Conservation (phyloP, 805 yeast genomes). For the Candida saitoana region DNA sequence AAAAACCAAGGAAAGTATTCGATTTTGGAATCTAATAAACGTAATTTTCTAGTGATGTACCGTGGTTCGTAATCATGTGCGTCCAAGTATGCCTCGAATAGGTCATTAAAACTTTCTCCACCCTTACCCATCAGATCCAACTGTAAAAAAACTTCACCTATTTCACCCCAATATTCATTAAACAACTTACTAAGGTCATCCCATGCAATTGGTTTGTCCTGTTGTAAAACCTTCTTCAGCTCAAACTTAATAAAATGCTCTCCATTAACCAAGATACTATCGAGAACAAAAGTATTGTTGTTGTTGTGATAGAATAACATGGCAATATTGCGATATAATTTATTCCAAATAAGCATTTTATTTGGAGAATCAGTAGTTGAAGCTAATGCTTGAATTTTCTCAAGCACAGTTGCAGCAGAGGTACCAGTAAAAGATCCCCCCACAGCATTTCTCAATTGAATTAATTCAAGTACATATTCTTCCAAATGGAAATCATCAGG, state of each 20-base stretch:
- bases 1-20: too few species aligned
- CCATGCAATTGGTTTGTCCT: constrained; percentile 11
- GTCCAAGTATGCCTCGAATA: constrained; percentile 8
- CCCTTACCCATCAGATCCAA: constrained; percentile 4
- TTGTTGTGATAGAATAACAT: constrained; percentile 32
- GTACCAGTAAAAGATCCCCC: constrained; percentile 15
- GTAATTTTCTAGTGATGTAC: background rate
- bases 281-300: constrained; percentile 30
- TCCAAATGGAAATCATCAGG: constrained; percentile 33
- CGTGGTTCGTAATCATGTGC: too few species aligned
- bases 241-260: constrained; percentile 26
- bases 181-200: constrained; percentile 11
- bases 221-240: constrained; percentile 8
- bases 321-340: constrained; percentile 27
- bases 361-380: constrained; percentile 13
- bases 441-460: constrained; percentile 15
- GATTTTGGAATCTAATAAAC: background rate
- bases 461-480: constrained; percentile 29
- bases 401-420: constrained; percentile 12
- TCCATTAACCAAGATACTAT: constrained; percentile 26
- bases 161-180: constrained; percentile 8
- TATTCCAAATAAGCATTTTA: constrained; percentile 19
- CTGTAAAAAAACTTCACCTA: constrained; percentile 7
- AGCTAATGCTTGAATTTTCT: constrained; percentile 13
- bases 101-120: constrained; percentile 11